Conservation (phyloP, 352 stramenopile species). For the Globisporangium acanthophoron region DNA sequence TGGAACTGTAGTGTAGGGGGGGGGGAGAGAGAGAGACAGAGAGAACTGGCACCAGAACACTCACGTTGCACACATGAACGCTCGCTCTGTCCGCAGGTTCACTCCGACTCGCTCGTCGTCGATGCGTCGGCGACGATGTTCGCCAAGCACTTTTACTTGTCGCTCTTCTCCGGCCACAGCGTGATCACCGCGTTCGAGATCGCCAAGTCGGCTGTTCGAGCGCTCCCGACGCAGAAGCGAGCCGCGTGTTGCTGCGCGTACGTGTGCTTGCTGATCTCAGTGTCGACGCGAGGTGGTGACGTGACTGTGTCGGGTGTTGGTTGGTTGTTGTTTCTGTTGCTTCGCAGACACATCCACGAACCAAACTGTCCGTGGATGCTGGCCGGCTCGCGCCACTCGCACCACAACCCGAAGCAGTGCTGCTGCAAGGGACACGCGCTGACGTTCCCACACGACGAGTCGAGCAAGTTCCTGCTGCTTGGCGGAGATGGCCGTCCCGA, state of each 20-base stretch:
- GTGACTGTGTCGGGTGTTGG: background rate
- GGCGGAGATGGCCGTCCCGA: constrained; percentile 24
- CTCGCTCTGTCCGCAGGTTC: constrained; percentile 22
- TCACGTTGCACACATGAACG: background rate
- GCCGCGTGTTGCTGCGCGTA: constrained; percentile 80
- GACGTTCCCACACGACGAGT: constrained; percentile 75
- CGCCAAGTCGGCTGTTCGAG: constrained; percentile 58
- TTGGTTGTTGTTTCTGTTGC: background rate
- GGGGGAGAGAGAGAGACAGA: background rate
- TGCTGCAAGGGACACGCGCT: constrained; percentile 69
- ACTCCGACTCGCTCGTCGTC: constrained; percentile 73
- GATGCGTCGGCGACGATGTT: constrained; percentile 77
- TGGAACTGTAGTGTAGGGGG: no score
- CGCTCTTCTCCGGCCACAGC: constrained; percentile 67
- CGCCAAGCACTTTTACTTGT: constrained; percentile 83
- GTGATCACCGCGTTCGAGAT: constrained; percentile 71
- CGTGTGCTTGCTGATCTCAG: constrained; percentile 9
- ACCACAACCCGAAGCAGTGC: constrained; percentile 60
- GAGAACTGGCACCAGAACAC: no score
- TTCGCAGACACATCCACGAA: constrained; percentile 62
- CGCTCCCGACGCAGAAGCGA: constrained; percentile 52
- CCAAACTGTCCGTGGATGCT: constrained; percentile 66
- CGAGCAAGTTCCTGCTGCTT: constrained; percentile 74
- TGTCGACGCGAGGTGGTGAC: background rate
- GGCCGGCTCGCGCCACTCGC: constrained; percentile 52